Percentiles rank a stretch among this genome's conserved stretches.
These are phyloP conservation scores for Tricholomella constricta DNA, from an alignment of 768 basidiomycete species.

Conservation along the genomic window DNA sequence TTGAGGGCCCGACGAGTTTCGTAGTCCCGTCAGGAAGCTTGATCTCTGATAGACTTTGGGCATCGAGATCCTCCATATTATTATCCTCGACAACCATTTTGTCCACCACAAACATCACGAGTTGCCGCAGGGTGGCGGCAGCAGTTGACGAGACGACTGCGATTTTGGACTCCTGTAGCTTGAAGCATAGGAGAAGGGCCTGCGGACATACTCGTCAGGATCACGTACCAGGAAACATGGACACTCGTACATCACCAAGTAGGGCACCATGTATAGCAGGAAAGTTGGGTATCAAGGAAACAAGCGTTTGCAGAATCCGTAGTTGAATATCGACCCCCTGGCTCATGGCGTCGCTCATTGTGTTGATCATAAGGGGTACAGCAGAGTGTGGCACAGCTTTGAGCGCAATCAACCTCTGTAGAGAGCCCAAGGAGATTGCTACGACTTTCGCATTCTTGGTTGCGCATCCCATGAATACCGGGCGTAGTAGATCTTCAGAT, in stretches of 20 bases:
- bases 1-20: conserved; percentile 68
- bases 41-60: conserved; percentile 41
- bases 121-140: conserved; percentile 91
- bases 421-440: conserved; percentile 85
- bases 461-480: conserved; percentile 92
- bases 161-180: conserved; percentile 91
- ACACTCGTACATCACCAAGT: conserved; percentile 68
- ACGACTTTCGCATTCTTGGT: conserved; percentile 95
- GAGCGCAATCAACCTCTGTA: conserved; percentile 87
- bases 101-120: conserved; percentile 98
- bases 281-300: conserved; percentile 90
- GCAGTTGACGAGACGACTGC: conserved; percentile 97
- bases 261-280: conserved; percentile 76
- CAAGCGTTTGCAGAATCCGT: conserved; percentile 88
- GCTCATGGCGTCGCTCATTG: conserved; percentile 84
- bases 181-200: conserved; percentile 94
- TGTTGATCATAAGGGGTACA: conserved; percentile 78
- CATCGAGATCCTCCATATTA: conserved; percentile 36
- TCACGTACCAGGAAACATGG: not conserved
- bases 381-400: conserved; percentile 82
- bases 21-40: conserved; percentile 69
- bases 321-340: conserved; percentile 98
- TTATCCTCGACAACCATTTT: conserved; percentile 87
- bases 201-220: conserved; percentile 29
- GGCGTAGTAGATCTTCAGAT: conserved; percentile 78